Evolutionary conservation across 2,329 filamentous ascomycete species (phyloP).

Genomic region (Aspergillus persii): DNA sequence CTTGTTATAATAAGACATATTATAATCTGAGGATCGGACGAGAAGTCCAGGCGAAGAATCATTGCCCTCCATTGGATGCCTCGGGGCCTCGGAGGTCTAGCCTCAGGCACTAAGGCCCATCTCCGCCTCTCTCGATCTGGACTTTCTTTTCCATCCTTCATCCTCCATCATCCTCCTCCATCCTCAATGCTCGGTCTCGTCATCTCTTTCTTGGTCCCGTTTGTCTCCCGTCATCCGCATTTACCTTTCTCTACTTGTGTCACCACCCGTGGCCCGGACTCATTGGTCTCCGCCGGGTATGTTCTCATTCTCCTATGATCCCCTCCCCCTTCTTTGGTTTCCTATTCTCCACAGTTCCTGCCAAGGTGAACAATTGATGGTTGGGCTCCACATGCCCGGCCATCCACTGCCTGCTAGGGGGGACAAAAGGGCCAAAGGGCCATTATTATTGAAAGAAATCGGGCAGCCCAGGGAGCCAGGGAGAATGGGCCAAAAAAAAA

Average conservation of each 20-base stretch:
- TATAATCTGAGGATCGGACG: no score
- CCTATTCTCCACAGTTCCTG: constrained; percentile 30
- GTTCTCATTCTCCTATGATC: constrained; percentile 3
- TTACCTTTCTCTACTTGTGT: neutral
- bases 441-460: neutral
- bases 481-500: neutral
- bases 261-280: neutral
- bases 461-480: neutral
- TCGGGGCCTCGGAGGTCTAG: neutral
- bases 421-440: constrained; percentile 10
- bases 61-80: neutral
- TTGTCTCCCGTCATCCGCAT: neutral
- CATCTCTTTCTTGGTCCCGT: neutral
- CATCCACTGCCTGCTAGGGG: constrained; percentile 26
- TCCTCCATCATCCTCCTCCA: neutral
- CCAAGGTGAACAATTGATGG: constrained; percentile 22
- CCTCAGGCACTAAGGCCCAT: constrained; percentile 2
- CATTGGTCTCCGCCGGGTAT: neutral
- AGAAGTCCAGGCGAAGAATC: no score
- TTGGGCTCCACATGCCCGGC: constrained; percentile 28
- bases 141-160: neutral
- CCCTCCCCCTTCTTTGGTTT: constrained; percentile 15
- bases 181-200: neutral
- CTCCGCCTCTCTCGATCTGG: neutral
- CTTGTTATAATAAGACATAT: no score